phyloP scores from a whole-genome alignment of 176 grass and related monocot genomes.

The Calamus simplicifolius region DNA sequence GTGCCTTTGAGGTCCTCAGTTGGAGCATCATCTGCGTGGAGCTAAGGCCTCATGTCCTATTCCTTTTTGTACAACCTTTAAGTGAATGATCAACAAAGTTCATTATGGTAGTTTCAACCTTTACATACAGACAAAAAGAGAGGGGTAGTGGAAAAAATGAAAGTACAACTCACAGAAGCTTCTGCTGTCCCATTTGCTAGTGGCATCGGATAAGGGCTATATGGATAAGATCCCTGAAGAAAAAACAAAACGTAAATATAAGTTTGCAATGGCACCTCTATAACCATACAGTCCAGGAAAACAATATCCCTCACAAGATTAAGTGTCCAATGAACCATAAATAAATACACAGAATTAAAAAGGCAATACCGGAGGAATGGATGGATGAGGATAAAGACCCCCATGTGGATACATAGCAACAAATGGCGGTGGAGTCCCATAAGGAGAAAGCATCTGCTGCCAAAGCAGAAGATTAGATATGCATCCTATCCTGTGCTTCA shows the following conservation, averaged over 20 bases:
- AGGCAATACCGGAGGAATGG: slow-evolving; percentile 33
- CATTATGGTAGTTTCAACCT: too few relatives aligned
- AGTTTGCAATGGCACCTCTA: neutral
- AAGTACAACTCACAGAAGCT: slow-evolving; percentile 45
- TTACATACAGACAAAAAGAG: too few relatives aligned
- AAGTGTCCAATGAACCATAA: too few relatives aligned
- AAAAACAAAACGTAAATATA: slow-evolving; percentile 5
- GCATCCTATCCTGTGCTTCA: too few relatives aligned
- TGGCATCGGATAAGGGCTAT: slow-evolving; percentile 42
- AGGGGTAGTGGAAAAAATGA: slow-evolving; percentile 5
- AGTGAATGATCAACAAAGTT: too few relatives aligned
- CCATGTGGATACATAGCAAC: slow-evolving; percentile 52
- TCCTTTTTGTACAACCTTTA: too few relatives aligned
- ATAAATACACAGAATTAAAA: too few relatives aligned
- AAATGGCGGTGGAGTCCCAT: slow-evolving; percentile 45
- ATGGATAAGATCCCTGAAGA: slow-evolving; percentile 45
- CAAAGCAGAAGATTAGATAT: slow-evolving; percentile 10
- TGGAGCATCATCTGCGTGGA: too few relatives aligned
- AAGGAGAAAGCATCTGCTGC: slow-evolving; percentile 47
- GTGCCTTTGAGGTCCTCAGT: too few relatives aligned
- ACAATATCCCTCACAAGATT: too few relatives aligned
- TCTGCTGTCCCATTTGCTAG: slow-evolving; percentile 45
- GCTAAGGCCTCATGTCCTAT: too few relatives aligned
- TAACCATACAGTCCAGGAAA: too few relatives aligned
- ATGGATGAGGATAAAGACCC: slow-evolving; percentile 41